These are phyloP conservation scores for Termitomyces sp. DNA, from an alignment of 768 basidiomycete species.

Conservation along the genomic window DNA sequence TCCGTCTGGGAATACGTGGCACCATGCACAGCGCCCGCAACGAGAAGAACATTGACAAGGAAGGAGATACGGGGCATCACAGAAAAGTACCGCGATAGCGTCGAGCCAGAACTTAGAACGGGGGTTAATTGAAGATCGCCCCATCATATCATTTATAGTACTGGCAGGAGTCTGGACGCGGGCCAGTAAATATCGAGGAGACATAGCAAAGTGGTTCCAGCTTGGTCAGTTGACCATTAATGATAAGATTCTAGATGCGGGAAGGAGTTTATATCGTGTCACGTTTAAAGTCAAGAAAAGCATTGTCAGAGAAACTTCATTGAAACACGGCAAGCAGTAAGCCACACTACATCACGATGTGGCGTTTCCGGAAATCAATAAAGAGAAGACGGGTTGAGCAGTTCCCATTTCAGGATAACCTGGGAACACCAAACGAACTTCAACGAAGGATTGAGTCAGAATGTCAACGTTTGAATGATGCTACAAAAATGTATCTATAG, in stretches of 20 bases:
- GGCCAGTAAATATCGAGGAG: not conserved
- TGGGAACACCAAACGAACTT: too few species aligned
- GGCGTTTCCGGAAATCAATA: not conserved
- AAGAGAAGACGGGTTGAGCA: not conserved
- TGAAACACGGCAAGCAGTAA: not conserved
- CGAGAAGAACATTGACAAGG: not conserved
- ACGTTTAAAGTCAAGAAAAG: not conserved
- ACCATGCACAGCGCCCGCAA: not conserved
- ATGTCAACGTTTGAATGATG: not conserved
- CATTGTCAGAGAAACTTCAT: not conserved
- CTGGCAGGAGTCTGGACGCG: not conserved
- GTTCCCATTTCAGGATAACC: not conserved
- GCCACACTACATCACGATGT: not conserved
- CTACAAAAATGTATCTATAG: not conserved
- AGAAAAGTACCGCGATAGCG: not conserved
- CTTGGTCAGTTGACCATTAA: not conserved
- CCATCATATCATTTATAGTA: not conserved
- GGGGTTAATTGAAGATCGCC: too few species aligned
- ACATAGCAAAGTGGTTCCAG: not conserved
- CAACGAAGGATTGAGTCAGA: too few species aligned
- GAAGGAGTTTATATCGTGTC: not conserved
- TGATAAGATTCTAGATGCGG: not conserved
- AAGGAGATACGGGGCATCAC: not conserved
- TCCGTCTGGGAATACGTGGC: not conserved
- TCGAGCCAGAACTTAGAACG: not conserved